Conservation (phyloP, 2,329 filamentous ascomycete genomes). For the Aspergillus aculeatus region DNA sequence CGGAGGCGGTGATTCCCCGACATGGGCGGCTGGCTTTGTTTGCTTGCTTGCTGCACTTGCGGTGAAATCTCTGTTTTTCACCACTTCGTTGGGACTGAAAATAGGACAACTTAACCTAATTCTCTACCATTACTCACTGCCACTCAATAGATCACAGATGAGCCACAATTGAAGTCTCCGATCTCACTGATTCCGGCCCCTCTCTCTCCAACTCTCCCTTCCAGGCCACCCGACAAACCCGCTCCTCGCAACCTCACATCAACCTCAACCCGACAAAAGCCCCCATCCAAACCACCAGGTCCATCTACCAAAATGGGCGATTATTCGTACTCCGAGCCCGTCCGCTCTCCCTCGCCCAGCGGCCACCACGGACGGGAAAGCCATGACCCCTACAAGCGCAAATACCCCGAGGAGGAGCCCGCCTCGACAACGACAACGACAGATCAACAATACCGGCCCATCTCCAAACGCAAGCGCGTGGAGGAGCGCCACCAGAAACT, state of each 20-base stretch:
- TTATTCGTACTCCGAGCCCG: background rate
- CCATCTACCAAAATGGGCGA: slow-evolving; percentile 1
- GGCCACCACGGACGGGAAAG: slow-evolving; percentile 13
- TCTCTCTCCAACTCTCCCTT: background rate
- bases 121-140: background rate
- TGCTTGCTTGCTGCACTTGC: background rate
- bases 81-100: background rate
- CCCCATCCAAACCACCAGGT: background rate
- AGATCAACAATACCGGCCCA: slow-evolving; percentile 26
- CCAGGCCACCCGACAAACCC: background rate
- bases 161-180: background rate
- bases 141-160: background rate
- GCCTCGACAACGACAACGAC: slow-evolving; percentile 12
- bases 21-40: background rate
- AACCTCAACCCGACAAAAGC: background rate
- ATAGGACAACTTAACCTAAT: background rate
- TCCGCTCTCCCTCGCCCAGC: background rate
- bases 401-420: slow-evolving; percentile 25
- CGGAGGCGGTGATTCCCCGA: slow-evolving; percentile 2
- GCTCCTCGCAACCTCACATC: background rate
- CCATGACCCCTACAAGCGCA: slow-evolving; percentile 29
- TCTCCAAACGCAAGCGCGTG: slow-evolving; percentile 39
- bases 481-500: slow-evolving; percentile 41
- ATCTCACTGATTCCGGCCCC: background rate
- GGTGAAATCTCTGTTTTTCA: slow-evolving; percentile 1